These are phyloP conservation scores for Echium plantagineum DNA, from an alignment of 257 asterid genomes.

Conservation along the genomic window DNA sequence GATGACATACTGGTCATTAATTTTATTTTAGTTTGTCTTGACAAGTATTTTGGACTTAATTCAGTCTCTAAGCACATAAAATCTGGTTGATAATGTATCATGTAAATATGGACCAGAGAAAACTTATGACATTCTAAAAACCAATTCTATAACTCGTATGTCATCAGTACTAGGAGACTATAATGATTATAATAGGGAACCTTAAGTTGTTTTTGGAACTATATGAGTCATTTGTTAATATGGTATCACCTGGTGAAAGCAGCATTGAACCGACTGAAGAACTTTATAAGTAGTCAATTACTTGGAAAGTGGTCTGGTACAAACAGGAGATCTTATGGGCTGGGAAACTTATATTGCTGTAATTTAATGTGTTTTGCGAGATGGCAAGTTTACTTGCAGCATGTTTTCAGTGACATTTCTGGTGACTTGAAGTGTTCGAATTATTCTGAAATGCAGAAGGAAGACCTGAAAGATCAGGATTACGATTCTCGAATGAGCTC, in stretches of 20 bases:
- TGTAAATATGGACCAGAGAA: too few species aligned
- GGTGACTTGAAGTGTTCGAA: constrained; percentile 1
- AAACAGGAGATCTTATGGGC: not conserved
- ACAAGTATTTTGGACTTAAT: not conserved
- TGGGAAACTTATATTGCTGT: not conserved
- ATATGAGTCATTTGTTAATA: not conserved
- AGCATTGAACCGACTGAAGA: not conserved
- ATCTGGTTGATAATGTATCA: not conserved
- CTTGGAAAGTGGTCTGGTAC: not conserved
- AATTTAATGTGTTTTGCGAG: not conserved
- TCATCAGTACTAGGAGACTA: not conserved
- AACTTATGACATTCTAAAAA: too few species aligned
- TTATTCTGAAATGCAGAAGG: constrained; percentile 59
- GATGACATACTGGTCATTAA: not conserved
- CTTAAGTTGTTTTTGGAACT: too few species aligned
- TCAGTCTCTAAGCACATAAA: not conserved
- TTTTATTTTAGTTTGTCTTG: too few species aligned
- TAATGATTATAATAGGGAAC: too few species aligned
- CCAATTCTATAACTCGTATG: not conserved
- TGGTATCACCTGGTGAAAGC: not conserved
- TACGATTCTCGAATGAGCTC: constrained; percentile 69
- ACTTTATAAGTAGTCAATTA: not conserved
- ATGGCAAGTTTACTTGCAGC: not conserved
- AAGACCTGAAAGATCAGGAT: constrained; percentile 81
- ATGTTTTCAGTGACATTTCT: not conserved